phyloP scores from a whole-genome alignment of 148 eudicot species.

The Persicaria maculosa region DNA sequence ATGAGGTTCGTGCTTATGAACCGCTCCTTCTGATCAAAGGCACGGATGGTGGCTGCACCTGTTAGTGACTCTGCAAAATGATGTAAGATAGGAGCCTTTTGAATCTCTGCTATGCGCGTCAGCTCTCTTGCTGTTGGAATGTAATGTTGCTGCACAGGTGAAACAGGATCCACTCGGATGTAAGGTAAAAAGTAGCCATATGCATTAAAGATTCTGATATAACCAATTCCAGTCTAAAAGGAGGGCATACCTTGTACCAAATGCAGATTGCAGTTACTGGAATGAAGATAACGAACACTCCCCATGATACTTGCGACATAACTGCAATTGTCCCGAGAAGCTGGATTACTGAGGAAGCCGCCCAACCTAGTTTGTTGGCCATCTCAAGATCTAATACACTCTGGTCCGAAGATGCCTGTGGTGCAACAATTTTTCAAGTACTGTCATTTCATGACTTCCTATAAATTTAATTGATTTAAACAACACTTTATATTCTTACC shows the following conservation, averaged over 20 bases:
- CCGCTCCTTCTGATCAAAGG: slow-evolving; percentile 66
- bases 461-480: not conserved
- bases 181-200: no score
- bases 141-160: slow-evolving; percentile 62
- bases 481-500: slow-evolving; percentile 34
- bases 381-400: slow-evolving; percentile 89
- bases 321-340: slow-evolving; percentile 83
- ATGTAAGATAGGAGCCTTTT: slow-evolving; percentile 87
- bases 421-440: not conserved
- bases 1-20: slow-evolving; percentile 54
- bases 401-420: slow-evolving; percentile 91
- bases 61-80: slow-evolving; percentile 95
- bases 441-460: no score
- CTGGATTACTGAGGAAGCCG: slow-evolving; percentile 85
- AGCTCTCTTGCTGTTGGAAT: slow-evolving; percentile 95
- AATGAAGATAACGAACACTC: slow-evolving; percentile 81
- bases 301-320: slow-evolving; percentile 99
- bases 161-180: not conserved
- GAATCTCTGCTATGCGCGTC: slow-evolving; percentile 80
- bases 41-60: slow-evolving; percentile 97
- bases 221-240: not conserved
- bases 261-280: slow-evolving; percentile 83
- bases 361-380: slow-evolving; percentile 79
- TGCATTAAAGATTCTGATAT: no score
- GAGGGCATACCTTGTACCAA: slow-evolving; percentile 30